These are phyloP conservation scores for Byssoonygena ceratinophila DNA, from an alignment of 2,329 filamentous ascomycete genomes.

Conservation along the genomic window DNA sequence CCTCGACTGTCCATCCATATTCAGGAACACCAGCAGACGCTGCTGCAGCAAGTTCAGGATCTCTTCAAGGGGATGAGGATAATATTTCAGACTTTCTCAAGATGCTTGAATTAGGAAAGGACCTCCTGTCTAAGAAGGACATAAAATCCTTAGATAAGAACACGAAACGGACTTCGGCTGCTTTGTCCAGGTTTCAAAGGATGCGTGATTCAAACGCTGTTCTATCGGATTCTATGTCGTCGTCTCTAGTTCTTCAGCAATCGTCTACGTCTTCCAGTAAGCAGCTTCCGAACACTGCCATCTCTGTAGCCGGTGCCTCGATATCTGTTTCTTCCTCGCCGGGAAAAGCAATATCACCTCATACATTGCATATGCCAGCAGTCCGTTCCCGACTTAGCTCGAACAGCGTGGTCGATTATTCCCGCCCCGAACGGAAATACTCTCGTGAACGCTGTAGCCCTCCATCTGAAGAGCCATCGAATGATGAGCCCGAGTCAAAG, in stretches of 20 bases:
- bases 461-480: slow-evolving; percentile 30
- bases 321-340: slow-evolving; percentile 74
- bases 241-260: slow-evolving; percentile 72
- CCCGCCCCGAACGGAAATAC: slow-evolving; percentile 27
- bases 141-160: slow-evolving; percentile 51
- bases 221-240: slow-evolving; percentile 86
- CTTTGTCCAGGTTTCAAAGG: slow-evolving; percentile 72
- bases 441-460: slow-evolving; percentile 26
- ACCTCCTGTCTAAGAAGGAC: slow-evolving; percentile 60
- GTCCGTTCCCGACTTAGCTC: slow-evolving; percentile 89
- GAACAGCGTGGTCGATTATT: slow-evolving; percentile 70
- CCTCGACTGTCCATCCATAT: slow-evolving; percentile 52
- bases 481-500: slow-evolving; percentile 26
- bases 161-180: slow-evolving; percentile 64
- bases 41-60: slow-evolving; percentile 52
- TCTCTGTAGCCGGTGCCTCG: slow-evolving; percentile 49
- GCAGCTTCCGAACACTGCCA: slow-evolving; percentile 52
- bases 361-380: slow-evolving; percentile 84
- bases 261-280: slow-evolving; percentile 70
- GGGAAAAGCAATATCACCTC: slow-evolving; percentile 77
- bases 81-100: slow-evolving; percentile 91
- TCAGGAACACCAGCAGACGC: slow-evolving; percentile 68
- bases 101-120: slow-evolving; percentile 75
- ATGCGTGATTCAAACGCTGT: slow-evolving; percentile 84
- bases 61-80: slow-evolving; percentile 70